Evolutionary conservation across 345 rosid species (phyloP).

Genomic region (Acer saccharum): DNA sequence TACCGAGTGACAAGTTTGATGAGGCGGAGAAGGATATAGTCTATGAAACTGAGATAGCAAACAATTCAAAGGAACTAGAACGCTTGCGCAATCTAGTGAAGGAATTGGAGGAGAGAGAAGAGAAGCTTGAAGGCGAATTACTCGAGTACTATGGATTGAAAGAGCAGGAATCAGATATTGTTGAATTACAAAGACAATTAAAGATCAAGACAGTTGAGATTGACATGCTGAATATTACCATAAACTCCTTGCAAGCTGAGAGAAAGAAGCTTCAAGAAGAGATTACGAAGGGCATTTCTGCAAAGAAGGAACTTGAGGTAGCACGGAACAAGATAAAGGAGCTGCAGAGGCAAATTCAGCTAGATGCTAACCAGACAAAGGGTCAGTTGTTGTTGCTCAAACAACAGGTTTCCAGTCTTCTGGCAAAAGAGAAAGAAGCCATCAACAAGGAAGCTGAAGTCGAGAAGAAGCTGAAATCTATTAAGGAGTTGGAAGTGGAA

Average conservation of each 20-base stretch:
- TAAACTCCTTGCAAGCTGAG: constrained; percentile 80
- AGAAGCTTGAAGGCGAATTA: constrained; percentile 89
- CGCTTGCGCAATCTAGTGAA: constrained; percentile 65
- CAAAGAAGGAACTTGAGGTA: constrained; percentile 71
- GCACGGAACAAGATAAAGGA: constrained; percentile 87
- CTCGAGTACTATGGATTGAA: constrained; percentile 92
- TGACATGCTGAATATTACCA: constrained; percentile 87
- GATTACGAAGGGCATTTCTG: constrained; percentile 45
- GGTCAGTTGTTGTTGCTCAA: constrained; percentile 89
- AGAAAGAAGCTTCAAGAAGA: constrained; percentile 92
- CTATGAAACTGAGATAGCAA: constrained; percentile 74
- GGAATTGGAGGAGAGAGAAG: constrained; percentile 92
- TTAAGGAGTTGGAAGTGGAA: constrained; percentile 74
- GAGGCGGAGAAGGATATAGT: constrained; percentile 56
- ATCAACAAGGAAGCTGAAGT: constrained; percentile 68
- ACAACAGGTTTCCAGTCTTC: constrained; percentile 86
- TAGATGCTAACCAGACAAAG: constrained; percentile 90
- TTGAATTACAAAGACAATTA: constrained; percentile 82
- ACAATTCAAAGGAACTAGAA: constrained; percentile 73
- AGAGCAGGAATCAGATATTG: constrained; percentile 82
- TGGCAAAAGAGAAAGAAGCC: constrained; percentile 79
- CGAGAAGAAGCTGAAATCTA: constrained; percentile 71
- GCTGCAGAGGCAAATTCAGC: constrained; percentile 91
- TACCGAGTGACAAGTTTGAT: constrained; percentile 52
- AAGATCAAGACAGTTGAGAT: constrained; percentile 93